Evolutionary conservation across 1,284 basidiomycete genomes (phyloP), one percentile per base, ranked within the genome.

Genomic region (Boletellus dicymbophilus): DNA sequence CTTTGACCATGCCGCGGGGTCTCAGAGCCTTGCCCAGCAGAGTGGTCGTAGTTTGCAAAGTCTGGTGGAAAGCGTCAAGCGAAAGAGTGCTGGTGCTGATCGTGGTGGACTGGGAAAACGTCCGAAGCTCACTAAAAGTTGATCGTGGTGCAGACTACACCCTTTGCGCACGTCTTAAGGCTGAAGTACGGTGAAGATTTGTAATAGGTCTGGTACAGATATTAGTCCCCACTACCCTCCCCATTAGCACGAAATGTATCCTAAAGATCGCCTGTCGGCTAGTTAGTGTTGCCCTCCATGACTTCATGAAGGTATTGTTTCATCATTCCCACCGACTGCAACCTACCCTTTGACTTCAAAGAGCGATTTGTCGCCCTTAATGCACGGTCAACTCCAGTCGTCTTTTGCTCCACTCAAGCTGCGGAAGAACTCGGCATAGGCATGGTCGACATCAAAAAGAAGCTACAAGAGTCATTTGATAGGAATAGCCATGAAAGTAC

Each of bases 361-460:
- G n/a, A n/a, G n/a, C n/a, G n/a, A n/a, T n/a, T n/a, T n/a, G n/a
- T n/a, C n/a, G n/a, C n/a, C n/a, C n/a, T n/a, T n/a, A n/a, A n/a
- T n/a, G n/a, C n/a, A n/a, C n/a, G 36, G 23, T 66, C 57, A 67
- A 31, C 46, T 43, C 53, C 58, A 66, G n/a, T 56, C 63, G 26
- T 58, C 58, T 40, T 67, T 67, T 28, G 62, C 52, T 8, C 76
- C 76, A 52, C 85, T 83, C 49, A 96, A 68, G 62, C 92, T 93
- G 33, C 90, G 78, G 79, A 96, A 97, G 76, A 95, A 99, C 70
- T 97, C 95, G 15, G 90, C 88, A 66, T 99, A 99, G 0, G 96
- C 95, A 59, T 95, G 87, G 61, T 99, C 96, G 44, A 98, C 91
- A 63, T 99, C 97, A 65, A 98, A 99, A 8, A 95, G 79, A 59